Evolutionary conservation across 2,329 filamentous ascomycete species (phyloP).

Genomic region (Arthroderma uncinatum): DNA sequence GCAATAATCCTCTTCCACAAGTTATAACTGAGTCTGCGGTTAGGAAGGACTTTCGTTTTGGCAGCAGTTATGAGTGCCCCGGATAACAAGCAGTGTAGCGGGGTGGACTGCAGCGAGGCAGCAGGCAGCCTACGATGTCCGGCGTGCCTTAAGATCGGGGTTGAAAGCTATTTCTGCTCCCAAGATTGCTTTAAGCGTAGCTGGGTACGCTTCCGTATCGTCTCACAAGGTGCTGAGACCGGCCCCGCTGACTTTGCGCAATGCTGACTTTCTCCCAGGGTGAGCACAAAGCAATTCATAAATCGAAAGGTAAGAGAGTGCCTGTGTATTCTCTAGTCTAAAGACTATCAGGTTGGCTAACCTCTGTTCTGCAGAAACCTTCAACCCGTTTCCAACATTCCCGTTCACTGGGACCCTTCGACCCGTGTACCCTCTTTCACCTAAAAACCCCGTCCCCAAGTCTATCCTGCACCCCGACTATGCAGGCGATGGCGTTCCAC

Average conservation of each 20-base stretch:
- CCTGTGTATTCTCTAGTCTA: constrained; percentile 49
- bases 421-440: constrained; percentile 76
- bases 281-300: constrained; percentile 75
- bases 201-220: constrained; percentile 56
- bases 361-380: constrained; percentile 69
- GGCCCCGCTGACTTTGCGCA: not conserved
- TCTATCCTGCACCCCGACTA: constrained; percentile 80
- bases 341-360: not conserved
- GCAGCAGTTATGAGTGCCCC: not conserved
- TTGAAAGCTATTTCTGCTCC: constrained; percentile 92
- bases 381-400: constrained; percentile 86
- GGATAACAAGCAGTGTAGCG: constrained; percentile 49
- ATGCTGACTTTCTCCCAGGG: constrained; percentile 40
- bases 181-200: constrained; percentile 98
- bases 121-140: constrained; percentile 83
- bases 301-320: constrained; percentile 56
- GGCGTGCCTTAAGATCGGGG: constrained; percentile 80
- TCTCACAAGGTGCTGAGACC: constrained; percentile 13
- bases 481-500: constrained; percentile 66
- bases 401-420: constrained; percentile 69
- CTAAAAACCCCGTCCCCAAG: constrained; percentile 60
- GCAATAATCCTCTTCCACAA: not conserved
- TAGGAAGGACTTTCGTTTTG: not conserved
- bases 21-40: not conserved
- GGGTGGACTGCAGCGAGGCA: constrained; percentile 74